phyloP scores from a whole-genome alignment of 768 basidiomycete species.

The Leucogyrophana mollusca region DNA sequence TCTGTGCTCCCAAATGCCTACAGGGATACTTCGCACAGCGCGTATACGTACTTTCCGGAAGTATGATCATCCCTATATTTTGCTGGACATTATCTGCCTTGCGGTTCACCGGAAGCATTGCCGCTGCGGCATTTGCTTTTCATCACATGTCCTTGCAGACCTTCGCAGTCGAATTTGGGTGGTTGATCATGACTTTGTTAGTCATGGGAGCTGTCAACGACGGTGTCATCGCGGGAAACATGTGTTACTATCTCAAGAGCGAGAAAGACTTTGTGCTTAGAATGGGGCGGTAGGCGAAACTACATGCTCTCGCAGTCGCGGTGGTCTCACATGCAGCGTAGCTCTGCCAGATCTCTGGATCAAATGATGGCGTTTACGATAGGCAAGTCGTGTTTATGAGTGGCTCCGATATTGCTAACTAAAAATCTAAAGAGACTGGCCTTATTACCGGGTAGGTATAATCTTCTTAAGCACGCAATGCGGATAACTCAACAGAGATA shows the following conservation, averaged over 20 bases:
- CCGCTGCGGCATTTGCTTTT: conserved; percentile 6
- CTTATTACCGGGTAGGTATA: too few species aligned
- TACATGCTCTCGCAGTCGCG: too few species aligned
- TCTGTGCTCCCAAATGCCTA: background rate
- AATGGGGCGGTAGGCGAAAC: too few species aligned
- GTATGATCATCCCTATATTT: conserved; percentile 9
- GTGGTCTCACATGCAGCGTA: too few species aligned
- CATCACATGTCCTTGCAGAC: conserved; percentile 6
- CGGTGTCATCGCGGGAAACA: conserved; percentile 11
- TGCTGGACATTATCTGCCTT: conserved; percentile 12
- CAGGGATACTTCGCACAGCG: conserved; percentile 24
- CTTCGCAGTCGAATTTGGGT: conserved; percentile 4
- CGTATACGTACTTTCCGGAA: conserved; percentile 16
- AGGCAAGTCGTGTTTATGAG: too few species aligned
- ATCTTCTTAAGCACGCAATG: too few species aligned
- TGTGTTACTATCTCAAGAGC: conserved; percentile 18
- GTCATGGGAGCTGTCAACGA: conserved; percentile 17
- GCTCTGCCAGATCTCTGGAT: too few species aligned
- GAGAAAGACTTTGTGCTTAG: background rate
- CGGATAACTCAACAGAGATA: too few species aligned
- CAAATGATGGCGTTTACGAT: too few species aligned
- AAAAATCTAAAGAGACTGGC: too few species aligned
- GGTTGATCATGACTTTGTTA: conserved; percentile 19
- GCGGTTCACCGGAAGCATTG: conserved; percentile 16
- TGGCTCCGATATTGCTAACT: too few species aligned